A percentile compares a stretch with the other conserved stretches of the same genome.
Conservation (phyloP, 257 asterid genomes). For the Verbascum thapsus region DNA sequence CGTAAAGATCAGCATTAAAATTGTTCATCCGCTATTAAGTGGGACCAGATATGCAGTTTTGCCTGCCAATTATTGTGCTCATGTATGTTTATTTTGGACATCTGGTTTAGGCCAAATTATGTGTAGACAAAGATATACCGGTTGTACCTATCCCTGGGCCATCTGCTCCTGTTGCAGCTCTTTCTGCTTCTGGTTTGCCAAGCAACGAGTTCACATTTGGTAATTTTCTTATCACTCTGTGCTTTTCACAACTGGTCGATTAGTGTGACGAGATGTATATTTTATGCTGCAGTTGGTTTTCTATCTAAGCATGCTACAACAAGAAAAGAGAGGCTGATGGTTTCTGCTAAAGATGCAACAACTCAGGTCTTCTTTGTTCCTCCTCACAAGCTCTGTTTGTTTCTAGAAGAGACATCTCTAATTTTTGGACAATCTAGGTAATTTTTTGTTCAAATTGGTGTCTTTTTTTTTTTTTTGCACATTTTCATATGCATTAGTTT, state of each 20-base stretch:
- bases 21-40: too few relatives aligned
- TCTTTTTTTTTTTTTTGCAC: not conserved
- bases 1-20: too few relatives aligned
- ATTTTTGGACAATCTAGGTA: slow-evolving; percentile 78
- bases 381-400: slow-evolving; percentile 86
- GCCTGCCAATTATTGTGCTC: not conserved
- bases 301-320: slow-evolving; percentile 85
- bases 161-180: slow-evolving; percentile 87
- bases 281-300: slow-evolving; percentile 80
- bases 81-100: slow-evolving; percentile 29
- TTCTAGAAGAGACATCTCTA: slow-evolving; percentile 70
- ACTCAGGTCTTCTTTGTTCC: slow-evolving; percentile 90
- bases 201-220: slow-evolving; percentile 92
- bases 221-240: slow-evolving; percentile 33
- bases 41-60: too few relatives aligned
- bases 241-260: slow-evolving; percentile 4
- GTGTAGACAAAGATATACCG: slow-evolving; percentile 60
- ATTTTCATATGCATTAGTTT: slow-evolving; percentile 8
- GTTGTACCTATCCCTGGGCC: slow-evolving; percentile 95
- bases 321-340: slow-evolving; percentile 73
- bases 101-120: slow-evolving; percentile 68
- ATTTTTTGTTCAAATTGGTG: slow-evolving; percentile 16
- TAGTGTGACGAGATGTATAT: slow-evolving; percentile 18
- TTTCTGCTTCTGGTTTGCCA: slow-evolving; percentile 87
- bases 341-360: slow-evolving; percentile 68